Percentiles rank a stretch among this genome's conserved stretches.
phyloP scores from a whole-genome alignment of 768 basidiomycete species.

The Amyloporia xantha region DNA sequence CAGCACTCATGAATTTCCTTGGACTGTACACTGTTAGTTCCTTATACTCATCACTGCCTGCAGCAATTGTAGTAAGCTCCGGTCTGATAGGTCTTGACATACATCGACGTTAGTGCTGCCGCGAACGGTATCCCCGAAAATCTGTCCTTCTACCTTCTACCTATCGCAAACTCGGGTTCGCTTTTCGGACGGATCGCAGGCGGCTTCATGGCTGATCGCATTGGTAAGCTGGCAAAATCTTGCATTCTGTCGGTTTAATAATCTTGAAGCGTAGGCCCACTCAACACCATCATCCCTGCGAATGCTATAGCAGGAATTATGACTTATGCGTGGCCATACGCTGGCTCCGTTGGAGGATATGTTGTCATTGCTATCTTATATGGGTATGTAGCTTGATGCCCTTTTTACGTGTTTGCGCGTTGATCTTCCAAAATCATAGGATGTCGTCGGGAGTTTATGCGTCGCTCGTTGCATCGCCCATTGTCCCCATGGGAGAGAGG shows the following conservation, averaged over 20 bases:
- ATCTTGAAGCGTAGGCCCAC: constrained; percentile 38
- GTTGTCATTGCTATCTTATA: constrained; percentile 55
- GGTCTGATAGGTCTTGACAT: constrained; percentile 53
- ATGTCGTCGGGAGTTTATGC: constrained; percentile 59
- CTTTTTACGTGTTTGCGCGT: background rate
- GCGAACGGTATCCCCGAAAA: constrained; percentile 39
- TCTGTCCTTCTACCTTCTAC: constrained; percentile 57
- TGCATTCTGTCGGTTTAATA: background rate
- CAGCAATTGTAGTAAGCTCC: no score
- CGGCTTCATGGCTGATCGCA: constrained; percentile 47
- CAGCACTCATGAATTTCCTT: constrained; percentile 52
- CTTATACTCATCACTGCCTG: background rate
- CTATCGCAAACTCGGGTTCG: constrained; percentile 63
- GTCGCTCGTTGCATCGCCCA: constrained; percentile 47
- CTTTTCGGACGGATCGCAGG: constrained; percentile 51
- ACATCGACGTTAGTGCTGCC: constrained; percentile 53
- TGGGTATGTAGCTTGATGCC: constrained; percentile 39
- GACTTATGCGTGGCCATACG: constrained; percentile 71
- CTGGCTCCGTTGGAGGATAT: constrained; percentile 34
- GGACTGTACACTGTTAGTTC: constrained; percentile 54
- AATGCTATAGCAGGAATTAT: constrained; percentile 47
- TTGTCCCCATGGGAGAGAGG: constrained; percentile 52
- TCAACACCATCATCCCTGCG: constrained; percentile 66
- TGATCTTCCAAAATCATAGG: constrained; percentile 24
- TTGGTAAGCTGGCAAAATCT: constrained; percentile 31